These are phyloP conservation scores for Sporothrix humicola DNA, from an alignment of 2,329 filamentous ascomycete species.

Conservation along the genomic window DNA sequence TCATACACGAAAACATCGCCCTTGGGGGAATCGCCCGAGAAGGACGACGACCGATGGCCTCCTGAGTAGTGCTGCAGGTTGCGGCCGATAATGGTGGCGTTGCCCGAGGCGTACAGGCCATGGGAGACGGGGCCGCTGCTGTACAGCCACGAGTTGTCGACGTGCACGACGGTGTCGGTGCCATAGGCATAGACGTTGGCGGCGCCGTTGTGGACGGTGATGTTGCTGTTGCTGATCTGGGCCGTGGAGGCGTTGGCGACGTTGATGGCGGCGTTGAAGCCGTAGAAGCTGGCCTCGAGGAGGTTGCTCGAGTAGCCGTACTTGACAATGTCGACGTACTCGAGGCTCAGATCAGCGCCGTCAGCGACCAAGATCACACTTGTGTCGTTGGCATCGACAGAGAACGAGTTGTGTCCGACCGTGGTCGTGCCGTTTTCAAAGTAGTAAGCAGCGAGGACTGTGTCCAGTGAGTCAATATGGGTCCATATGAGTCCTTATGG, in stretches of 20 bases:
- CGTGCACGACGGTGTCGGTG: conserved; percentile 23
- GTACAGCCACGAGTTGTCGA: conserved; percentile 30
- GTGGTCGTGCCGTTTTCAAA: background rate
- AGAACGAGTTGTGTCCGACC: background rate
- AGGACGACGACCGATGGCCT: conserved; percentile 30
- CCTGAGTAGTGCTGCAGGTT: conserved; percentile 33
- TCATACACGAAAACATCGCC: conserved; percentile 30
- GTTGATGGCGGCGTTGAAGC: conserved; percentile 34
- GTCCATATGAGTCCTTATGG: too few relatives aligned
- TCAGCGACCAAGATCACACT: conserved; percentile 27
- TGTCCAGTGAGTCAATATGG: background rate
- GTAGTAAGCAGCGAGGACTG: conserved; percentile 17
- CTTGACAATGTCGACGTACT: conserved; percentile 20
- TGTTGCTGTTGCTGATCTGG: conserved; percentile 11
- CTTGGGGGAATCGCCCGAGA: conserved; percentile 32
- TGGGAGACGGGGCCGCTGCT: conserved; percentile 34
- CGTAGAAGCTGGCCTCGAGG: conserved; percentile 31
- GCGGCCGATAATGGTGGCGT: conserved; percentile 31
- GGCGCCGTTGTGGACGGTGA: conserved; percentile 32
- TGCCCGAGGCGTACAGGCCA: conserved; percentile 33
- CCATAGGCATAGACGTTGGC: conserved; percentile 34
- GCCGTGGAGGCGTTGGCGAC: conserved; percentile 33
- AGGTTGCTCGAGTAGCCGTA: conserved; percentile 31
- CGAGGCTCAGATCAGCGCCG: background rate
- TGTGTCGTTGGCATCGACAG: conserved; percentile 30